Evolutionary conservation across 306 rosid species (phyloP), one percentile per base, ranked within the genome.

Genomic region (Styphnolobium japonicum): DNA sequence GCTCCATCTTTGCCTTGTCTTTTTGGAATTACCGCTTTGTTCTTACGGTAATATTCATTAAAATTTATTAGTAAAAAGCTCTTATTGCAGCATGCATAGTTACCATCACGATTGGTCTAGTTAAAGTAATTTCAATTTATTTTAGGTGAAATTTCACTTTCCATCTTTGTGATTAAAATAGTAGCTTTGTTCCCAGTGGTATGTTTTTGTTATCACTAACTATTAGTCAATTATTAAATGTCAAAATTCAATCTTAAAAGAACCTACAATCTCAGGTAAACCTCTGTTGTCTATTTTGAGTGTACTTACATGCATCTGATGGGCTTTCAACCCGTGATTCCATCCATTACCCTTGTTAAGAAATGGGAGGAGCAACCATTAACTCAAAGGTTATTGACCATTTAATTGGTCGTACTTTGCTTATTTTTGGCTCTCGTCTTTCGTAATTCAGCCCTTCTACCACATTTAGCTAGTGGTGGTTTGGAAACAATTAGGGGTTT

Each of bases 1-100:
- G 65, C 76, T 83, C 83, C 86, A 56, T 71, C 80, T 22, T 12
- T 83, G 61, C 86, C 86, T 83, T 83, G 34, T 55, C 75, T 83
- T 33, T 64, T 83, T 40, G 86, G 97, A 79, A 72, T 92, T 67
- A 94, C 96, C 11, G 94, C 98, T 73, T 87, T 94, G 58, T 94
- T 92, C 87, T 69, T 84, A 65, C 88, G 97, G 97, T 94, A 85
- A 69, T 46, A 75, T 69, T 62, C 73, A 34, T 77, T 71, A 34
- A 9, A 27, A 70, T 62, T 79, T 80, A 22, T 71, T 18, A 56
- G 61, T 65, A 18, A 71, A 36, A 18, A 45, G 36, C 22, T 80
- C 49, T 61, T 45, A 74, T 53, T 62, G 56, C 46, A 23, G 27
- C 34, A 22, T 72, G 56, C 51, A 73, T 18, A 21, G 60, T 57